These are phyloP conservation scores for Sclerotinia subarctica DNA, from an alignment of 2,329 filamentous ascomycete species.

Conservation along the genomic window DNA sequence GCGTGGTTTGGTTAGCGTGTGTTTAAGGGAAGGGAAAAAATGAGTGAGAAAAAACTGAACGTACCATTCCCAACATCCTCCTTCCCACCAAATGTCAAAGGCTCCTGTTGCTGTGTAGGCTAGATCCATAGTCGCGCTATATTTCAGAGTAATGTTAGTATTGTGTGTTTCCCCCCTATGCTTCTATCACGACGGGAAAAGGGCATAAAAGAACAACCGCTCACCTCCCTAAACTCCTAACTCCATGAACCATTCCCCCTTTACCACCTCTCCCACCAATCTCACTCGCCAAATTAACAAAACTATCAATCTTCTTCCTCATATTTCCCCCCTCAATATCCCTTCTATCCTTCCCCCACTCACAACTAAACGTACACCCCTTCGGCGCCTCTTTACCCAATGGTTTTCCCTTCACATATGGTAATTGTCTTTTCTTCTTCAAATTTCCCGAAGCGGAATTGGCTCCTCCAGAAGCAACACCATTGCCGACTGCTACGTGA, in stretches of 20 bases:
- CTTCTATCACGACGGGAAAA: no score
- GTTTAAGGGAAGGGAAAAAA: no score
- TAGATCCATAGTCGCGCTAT: constrained; percentile 67
- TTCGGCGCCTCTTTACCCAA: constrained; percentile 62
- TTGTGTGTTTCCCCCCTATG: no score
- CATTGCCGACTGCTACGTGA: constrained; percentile 7
- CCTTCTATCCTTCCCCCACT: constrained; percentile 75
- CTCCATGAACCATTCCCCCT: constrained; percentile 76
- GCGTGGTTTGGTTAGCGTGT: not conserved
- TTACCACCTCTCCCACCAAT: constrained; percentile 58
- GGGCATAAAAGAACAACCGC: constrained; percentile 11
- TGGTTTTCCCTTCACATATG: constrained; percentile 59
- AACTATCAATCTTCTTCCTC: constrained; percentile 69
- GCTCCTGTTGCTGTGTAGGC: constrained; percentile 73
- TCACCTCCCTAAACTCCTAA: constrained; percentile 63
- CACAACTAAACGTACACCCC: constrained; percentile 69
- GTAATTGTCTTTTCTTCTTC: constrained; percentile 57
- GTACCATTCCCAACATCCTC: constrained; percentile 76
- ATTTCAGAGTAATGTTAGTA: not conserved
- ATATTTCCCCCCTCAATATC: constrained; percentile 66
- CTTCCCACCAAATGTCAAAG: constrained; percentile 82
- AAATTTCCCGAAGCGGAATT: not conserved
- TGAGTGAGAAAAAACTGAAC: constrained; percentile 26
- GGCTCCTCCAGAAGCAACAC: not conserved
- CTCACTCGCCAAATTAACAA: constrained; percentile 72